Evolutionary conservation across 1,139 yeast species (phyloP).

Genomic region (Ogataea hybrid): DNA sequence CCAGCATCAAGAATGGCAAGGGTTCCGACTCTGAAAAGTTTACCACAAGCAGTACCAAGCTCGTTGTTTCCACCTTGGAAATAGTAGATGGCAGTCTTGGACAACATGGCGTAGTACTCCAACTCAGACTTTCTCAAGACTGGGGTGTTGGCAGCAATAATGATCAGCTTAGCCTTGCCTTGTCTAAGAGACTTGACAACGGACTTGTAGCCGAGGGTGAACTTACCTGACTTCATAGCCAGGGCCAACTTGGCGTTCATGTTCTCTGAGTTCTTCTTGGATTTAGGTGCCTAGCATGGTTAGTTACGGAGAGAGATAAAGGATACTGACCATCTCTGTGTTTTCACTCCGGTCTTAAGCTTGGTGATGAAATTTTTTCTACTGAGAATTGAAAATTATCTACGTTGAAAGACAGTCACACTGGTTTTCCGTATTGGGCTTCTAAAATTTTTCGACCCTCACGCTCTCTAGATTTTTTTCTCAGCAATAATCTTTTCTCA

Average conservation of each 20-base stretch:
- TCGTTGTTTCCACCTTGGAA: constrained; percentile 99
- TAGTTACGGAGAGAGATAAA: constrained; percentile 11
- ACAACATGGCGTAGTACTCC: constrained; percentile 99
- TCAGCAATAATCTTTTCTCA: constrained; percentile 12
- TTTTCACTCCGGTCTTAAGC: constrained; percentile 86
- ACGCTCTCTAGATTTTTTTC: constrained; percentile 9
- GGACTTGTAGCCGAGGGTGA: constrained; percentile 99
- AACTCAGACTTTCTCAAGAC: constrained; percentile 99
- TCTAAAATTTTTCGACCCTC: constrained; percentile 8
- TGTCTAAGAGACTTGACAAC: constrained; percentile 98
- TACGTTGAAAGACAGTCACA: constrained; percentile 7
- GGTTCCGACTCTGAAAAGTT: constrained; percentile 99
- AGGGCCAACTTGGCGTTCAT: constrained; percentile 98
- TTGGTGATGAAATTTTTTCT: constrained; percentile 5
- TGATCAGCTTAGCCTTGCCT: constrained; percentile 98
- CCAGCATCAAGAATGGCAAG: constrained; percentile 96
- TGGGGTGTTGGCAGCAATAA: constrained; percentile 99
- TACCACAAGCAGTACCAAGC: constrained; percentile 99
- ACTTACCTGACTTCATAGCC: constrained; percentile 98
- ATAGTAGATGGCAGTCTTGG: constrained; percentile 97
- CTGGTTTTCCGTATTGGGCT: constrained; percentile 1
- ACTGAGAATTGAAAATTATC: neutral
- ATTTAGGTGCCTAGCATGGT: constrained; percentile 81
- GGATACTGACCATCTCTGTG: constrained; percentile 97
- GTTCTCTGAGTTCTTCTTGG: constrained; percentile 85